A percentile compares a stretch with the other conserved stretches of the same genome.
These are phyloP conservation scores for Cinchona pubescens DNA, from an alignment of 257 asterid genomes.

Conservation along the genomic window DNA sequence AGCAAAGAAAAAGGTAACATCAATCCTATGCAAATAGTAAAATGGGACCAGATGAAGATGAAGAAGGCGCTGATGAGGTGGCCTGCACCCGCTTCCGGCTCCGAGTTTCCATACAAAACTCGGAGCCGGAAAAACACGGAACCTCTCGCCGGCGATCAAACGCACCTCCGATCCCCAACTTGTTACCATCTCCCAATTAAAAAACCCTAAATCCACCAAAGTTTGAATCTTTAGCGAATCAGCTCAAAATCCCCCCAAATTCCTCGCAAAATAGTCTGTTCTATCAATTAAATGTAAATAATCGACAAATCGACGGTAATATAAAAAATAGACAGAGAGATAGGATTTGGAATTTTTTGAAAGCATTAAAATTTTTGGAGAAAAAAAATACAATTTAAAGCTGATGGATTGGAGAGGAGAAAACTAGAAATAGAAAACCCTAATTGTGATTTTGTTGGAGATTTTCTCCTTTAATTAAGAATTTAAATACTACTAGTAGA, in stretches of 20 bases:
- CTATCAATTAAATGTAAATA: neutral
- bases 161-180: slow-evolving; percentile 39
- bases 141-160: slow-evolving; percentile 90
- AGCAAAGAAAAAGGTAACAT: no score
- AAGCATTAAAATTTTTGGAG: neutral
- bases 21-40: no score
- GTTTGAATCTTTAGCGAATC: slow-evolving; percentile 36
- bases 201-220: slow-evolving; percentile 46
- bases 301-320: neutral
- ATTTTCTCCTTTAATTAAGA: slow-evolving; percentile 10
- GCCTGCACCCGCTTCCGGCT: slow-evolving; percentile 99
- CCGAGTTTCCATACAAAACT: slow-evolving; percentile 99
- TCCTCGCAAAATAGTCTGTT: slow-evolving; percentile 5
- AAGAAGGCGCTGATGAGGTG: slow-evolving; percentile 91
- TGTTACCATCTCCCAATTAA: slow-evolving; percentile 34
- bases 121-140: slow-evolving; percentile 45
- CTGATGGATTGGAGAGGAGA: neutral
- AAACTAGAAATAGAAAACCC: slow-evolving; percentile 30
- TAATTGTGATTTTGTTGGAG: slow-evolving; percentile 23
- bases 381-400: neutral
- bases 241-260: slow-evolving; percentile 25
- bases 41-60: slow-evolving; percentile 64
- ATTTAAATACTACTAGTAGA: neutral
- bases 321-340: neutral
- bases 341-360: no score